Evolutionary conservation across 257 asterid species (phyloP).

Genomic region (Fraxinus quadrangulata): DNA sequence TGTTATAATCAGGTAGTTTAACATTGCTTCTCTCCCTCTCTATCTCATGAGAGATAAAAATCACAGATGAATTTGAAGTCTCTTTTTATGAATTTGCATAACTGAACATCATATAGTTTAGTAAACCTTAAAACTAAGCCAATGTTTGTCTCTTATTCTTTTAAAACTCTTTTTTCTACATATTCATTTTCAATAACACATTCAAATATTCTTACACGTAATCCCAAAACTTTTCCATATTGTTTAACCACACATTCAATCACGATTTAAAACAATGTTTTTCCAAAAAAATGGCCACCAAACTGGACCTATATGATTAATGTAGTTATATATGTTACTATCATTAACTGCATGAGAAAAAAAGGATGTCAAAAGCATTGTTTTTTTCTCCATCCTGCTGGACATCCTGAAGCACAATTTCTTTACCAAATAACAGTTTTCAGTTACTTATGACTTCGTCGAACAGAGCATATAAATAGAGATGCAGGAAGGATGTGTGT

Average conservation of each 20-base stretch:
- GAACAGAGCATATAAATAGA: background rate
- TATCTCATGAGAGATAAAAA: background rate
- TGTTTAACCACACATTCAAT: too few species aligned
- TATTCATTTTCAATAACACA: too few species aligned
- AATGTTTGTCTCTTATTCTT: too few species aligned
- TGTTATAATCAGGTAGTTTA: background rate
- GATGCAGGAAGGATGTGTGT: background rate
- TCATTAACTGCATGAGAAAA: background rate
- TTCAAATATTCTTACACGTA: too few species aligned
- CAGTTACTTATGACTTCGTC: background rate
- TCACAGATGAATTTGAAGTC: background rate
- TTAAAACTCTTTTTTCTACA: too few species aligned
- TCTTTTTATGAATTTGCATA: background rate
- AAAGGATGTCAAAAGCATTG: background rate
- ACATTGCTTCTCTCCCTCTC: background rate
- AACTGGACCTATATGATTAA: background rate
- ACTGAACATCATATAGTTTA: background rate
- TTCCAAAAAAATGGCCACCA: too few species aligned
- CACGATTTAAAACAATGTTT: too few species aligned
- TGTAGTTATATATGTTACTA: background rate
- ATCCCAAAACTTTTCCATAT: too few species aligned
- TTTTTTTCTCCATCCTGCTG: background rate
- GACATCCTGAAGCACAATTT: background rate
- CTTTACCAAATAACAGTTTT: background rate
- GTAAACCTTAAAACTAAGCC: background rate